Base-by-base conservation (phyloP, 2,329 filamentous ascomycete genomes). In the Fusarium transvaalense region DNA sequence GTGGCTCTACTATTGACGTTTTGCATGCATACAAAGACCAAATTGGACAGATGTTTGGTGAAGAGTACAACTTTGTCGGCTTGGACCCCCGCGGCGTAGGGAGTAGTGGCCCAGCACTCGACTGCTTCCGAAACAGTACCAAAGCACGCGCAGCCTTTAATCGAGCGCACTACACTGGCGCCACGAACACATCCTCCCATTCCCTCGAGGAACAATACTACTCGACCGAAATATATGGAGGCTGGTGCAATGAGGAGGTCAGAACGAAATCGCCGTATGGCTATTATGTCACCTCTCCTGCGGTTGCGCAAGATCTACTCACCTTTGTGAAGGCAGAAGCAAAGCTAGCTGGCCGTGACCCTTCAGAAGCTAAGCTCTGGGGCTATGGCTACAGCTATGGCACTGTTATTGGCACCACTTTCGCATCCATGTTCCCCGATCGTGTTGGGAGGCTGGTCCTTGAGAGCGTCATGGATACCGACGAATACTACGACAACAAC, bases 361-460 rank as follows among this genome's bases (percentile, higher is more conserved):
- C 52, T 2, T 47, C 52, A 3, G 10, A 38, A 7, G 19, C 52
- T 2, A 55, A 47, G 3, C 29, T 55, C 12, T 55, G 52, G 52
- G 52, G n/a, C 0, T 55, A 31, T 5, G 52, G 32, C 2, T 14
- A n/a, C 25, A 55, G 52, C 3, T 72, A 72, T n/a, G 68, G 70
- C 2, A 71, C 68, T 2, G 35, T 67, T 9, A 37, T 74, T 1
- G 71, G 69, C 1, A 56, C 64, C n/a, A 60, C 64, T 5, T 57
- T 66, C 15, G 68, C 70, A 0, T 57, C 70, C 5, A 65, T 74
- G 62, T 74, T 71, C 27, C 72, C 72, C 2, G 53, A 69, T 1
- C 65, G 63, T 0, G 39, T 74, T 10, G 68, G 34, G 2, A 45
- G 66, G 21, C 27, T 74, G 12, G 34, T 73, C 3, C 53, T 74